Evolutionary conservation across 768 basidiomycete species (phyloP).

Genomic region (Pisolithus albus): DNA sequence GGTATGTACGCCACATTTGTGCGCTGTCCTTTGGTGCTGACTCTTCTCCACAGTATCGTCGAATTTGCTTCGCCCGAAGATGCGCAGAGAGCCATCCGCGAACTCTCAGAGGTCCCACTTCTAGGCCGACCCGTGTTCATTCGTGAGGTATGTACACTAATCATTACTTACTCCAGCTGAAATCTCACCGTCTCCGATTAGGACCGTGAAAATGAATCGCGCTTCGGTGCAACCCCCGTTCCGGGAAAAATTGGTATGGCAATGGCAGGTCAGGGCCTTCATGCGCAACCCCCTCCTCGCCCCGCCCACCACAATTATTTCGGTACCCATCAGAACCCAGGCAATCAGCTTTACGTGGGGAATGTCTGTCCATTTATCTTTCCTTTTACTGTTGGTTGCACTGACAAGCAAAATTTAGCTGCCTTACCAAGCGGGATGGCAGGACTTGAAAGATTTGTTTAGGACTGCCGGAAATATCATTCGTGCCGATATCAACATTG

Average conservation of each 20-base stretch:
- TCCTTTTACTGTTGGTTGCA: neutral
- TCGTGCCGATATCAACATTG: slow-evolving; percentile 92
- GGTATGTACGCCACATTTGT: slow-evolving; percentile 50
- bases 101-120: slow-evolving; percentile 84
- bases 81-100: slow-evolving; percentile 80
- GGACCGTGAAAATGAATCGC: slow-evolving; percentile 96
- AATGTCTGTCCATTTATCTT: slow-evolving; percentile 50
- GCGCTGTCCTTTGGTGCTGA: slow-evolving; percentile 6
- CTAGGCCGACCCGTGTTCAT: slow-evolving; percentile 94
- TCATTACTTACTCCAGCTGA: neutral
- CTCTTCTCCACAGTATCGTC: slow-evolving; percentile 64
- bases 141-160: slow-evolving; percentile 62
- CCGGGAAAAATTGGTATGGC: slow-evolving; percentile 96
- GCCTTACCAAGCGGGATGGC: slow-evolving; percentile 97
- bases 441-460: slow-evolving; percentile 97
- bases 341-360: slow-evolving; percentile 88
- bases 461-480: slow-evolving; percentile 92
- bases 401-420: slow-evolving; percentile 42
- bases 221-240: slow-evolving; percentile 92
- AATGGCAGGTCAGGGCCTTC: slow-evolving; percentile 84
- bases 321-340: slow-evolving; percentile 51
- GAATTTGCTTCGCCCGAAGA: slow-evolving; percentile 91
- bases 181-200: slow-evolving; percentile 24
- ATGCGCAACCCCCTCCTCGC: slow-evolving; percentile 76
- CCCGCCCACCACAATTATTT: slow-evolving; percentile 77